phyloP scores from a whole-genome alignment of 176 grass and related monocot species.

The Aegilops sharonensis region DNA sequence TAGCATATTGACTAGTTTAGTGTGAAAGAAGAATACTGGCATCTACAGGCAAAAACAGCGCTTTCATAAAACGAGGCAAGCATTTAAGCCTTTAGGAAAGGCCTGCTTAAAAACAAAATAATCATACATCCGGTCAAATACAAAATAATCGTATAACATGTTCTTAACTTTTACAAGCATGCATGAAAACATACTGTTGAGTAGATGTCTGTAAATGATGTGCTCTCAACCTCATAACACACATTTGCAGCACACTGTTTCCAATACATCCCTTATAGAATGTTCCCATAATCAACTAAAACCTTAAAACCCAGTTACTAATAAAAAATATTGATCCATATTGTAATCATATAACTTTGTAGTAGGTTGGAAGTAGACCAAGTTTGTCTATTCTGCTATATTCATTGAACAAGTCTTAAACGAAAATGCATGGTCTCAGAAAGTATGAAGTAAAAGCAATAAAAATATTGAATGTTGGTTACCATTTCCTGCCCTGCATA shows the following conservation, averaged over 20 bases:
- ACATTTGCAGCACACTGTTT: neutral
- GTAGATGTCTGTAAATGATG: neutral
- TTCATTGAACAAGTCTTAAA: neutral
- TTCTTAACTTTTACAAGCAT: slow-evolving; percentile 1
- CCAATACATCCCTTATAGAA: neutral
- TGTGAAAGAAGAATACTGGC: neutral
- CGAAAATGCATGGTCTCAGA: neutral
- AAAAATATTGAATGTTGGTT: neutral
- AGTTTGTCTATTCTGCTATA: neutral
- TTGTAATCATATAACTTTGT: neutral
- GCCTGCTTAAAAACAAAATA: neutral
- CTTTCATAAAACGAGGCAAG: neutral
- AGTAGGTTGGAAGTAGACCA: neutral
- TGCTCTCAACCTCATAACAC: neutral
- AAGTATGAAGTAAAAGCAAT: slow-evolving; percentile 7
- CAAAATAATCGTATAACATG: neutral
- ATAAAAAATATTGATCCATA: neutral
- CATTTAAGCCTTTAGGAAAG: neutral
- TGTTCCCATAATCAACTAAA: neutral
- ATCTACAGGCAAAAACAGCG: neutral
- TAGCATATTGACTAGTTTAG: neutral
- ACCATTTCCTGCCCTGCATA: slow-evolving; percentile 63
- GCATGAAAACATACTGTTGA: neutral
- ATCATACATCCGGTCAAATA: neutral
- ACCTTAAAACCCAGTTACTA: neutral